Percentiles rank a stretch among this genome's conserved stretches.
Conservation (phyloP, 106 monocot genomes). For the Allium fistulosum region DNA sequence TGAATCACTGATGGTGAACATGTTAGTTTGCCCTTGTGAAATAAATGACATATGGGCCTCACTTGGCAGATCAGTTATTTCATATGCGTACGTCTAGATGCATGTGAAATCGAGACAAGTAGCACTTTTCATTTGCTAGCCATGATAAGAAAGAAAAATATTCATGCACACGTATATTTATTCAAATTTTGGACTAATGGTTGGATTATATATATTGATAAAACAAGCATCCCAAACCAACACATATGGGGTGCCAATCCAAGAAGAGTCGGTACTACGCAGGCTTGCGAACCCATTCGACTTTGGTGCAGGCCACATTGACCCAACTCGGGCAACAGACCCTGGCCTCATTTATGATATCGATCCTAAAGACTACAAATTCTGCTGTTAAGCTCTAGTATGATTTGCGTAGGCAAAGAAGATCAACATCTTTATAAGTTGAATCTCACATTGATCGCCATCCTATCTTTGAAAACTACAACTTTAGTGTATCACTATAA, state of each 20-base stretch:
- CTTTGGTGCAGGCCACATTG: constrained; percentile 31
- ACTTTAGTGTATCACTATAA: constrained; percentile 21
- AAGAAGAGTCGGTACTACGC: constrained; percentile 20
- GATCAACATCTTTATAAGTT: constrained; percentile 16
- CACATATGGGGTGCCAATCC: constrained; percentile 16
- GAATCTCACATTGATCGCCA: constrained; percentile 63
- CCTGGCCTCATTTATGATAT: constrained; percentile 51
- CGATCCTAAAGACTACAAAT: constrained; percentile 21
- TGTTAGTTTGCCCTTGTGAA: no score
- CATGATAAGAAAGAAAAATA: no score
- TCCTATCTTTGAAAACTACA: constrained; percentile 8
- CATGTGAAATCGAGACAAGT: no score
- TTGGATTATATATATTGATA: no score
- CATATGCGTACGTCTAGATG: no score
- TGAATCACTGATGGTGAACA: no score
- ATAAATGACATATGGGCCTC: no score
- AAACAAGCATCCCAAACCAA: constrained; percentile 14
- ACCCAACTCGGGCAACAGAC: constrained; percentile 30
- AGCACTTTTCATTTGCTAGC: no score
- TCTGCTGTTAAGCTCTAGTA: constrained; percentile 13
- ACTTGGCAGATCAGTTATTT: no score
- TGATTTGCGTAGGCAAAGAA: neutral
- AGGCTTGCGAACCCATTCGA: constrained; percentile 31
- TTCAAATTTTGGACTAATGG: no score
- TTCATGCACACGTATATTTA: no score